Evolutionary conservation across 1,284 basidiomycete genomes (phyloP).

Genomic region (Fomitopsis palustris): DNA sequence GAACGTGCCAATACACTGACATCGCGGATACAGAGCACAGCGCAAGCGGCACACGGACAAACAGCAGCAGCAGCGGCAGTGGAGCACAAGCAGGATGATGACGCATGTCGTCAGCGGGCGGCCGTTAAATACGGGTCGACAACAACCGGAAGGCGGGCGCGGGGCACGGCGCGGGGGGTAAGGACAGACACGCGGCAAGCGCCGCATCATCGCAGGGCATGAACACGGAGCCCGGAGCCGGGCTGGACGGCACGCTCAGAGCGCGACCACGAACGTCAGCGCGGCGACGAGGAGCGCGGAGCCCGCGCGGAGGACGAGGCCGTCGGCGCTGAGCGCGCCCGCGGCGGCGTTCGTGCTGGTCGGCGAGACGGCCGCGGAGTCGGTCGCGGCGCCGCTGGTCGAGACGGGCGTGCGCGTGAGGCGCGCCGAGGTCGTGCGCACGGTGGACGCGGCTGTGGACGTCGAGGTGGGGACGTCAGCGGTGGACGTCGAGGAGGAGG

Average conservation of each 20-base stretch:
- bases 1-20: not conserved
- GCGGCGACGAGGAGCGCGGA: constrained; percentile 18
- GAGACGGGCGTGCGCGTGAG: not conserved
- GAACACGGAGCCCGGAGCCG: too few relatives aligned
- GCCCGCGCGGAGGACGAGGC: constrained; percentile 15
- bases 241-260: constrained; percentile 10
- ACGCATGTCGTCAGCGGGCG: not conserved
- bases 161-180: not conserved
- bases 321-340: constrained; percentile 14
- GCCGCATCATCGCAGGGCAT: not conserved
- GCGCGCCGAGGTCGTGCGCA: not conserved
- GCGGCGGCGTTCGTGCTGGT: constrained; percentile 4
- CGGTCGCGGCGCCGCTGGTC: not conserved
- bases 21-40: not conserved
- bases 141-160: not conserved
- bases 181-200: not conserved
- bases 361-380: not conserved
- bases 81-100: not conserved
- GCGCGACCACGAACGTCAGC: constrained; percentile 19
- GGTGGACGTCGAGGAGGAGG: not conserved
- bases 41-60: not conserved
- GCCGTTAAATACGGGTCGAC: not conserved
- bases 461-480: too few relatives aligned
- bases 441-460: not conserved
- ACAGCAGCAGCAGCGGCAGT: too few relatives aligned